Conservation (phyloP, 208 protist species). For the Trypanosoma lewisi region DNA sequence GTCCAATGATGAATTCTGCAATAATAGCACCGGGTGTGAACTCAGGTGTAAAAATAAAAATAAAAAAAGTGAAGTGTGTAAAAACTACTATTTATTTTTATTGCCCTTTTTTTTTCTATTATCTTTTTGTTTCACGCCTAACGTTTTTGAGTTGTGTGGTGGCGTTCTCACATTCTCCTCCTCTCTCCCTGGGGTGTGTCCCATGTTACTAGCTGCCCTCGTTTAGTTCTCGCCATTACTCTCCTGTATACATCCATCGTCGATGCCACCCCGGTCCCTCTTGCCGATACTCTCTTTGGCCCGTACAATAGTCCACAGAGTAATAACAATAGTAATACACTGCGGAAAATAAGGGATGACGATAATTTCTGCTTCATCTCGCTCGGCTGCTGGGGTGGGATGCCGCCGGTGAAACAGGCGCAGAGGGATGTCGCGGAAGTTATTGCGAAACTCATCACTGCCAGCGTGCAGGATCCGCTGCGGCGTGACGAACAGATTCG, state of each 20-base stretch:
- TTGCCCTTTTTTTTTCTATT: slow-evolving; percentile 5
- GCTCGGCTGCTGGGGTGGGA: slow-evolving; percentile 41
- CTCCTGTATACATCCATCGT: too few species aligned
- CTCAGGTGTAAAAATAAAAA: slow-evolving; percentile 7
- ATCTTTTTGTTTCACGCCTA: slow-evolving; percentile 5
- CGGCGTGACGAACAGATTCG: slow-evolving; percentile 12
- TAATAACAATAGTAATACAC: neutral
- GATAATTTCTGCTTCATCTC: slow-evolving; percentile 39
- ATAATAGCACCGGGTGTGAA: too few species aligned
- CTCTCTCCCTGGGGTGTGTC: too few species aligned
- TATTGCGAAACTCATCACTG: slow-evolving; percentile 23
- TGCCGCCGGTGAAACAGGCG: slow-evolving; percentile 4
- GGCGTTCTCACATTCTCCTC: too few species aligned
- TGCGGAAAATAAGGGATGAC: neutral
- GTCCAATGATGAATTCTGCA: too few species aligned
- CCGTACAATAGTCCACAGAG: slow-evolving; percentile 1
- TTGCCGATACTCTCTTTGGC: slow-evolving; percentile 15
- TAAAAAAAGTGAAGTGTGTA: neutral
- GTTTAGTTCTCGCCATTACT: too few species aligned
- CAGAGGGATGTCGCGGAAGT: slow-evolving; percentile 23
- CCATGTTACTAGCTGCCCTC: too few species aligned
- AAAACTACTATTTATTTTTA: neutral
- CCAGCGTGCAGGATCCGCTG: neutral
- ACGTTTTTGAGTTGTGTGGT: too few species aligned
- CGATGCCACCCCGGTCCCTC: too few species aligned